Evolutionary conservation across 495 filamentous ascomycete species (phyloP).

Genomic region (Glonium stellatum): DNA sequence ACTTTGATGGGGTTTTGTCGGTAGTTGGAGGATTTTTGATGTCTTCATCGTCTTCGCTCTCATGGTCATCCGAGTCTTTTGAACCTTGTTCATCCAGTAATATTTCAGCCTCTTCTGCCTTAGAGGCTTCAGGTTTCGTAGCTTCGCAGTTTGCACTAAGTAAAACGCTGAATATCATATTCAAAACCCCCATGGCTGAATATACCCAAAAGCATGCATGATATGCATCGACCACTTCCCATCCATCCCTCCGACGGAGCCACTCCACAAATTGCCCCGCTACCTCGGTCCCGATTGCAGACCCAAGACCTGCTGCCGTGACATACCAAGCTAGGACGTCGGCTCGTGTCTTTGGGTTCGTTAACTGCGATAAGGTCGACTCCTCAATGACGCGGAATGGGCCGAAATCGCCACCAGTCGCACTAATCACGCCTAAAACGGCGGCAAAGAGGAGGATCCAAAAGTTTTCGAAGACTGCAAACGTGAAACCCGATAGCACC

Average conservation of each 20-base stretch:
- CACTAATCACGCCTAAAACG: slow-evolving; percentile 77
- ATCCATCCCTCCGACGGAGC: slow-evolving; percentile 42
- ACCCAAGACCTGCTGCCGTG: slow-evolving; percentile 55
- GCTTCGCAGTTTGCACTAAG: slow-evolving; percentile 57
- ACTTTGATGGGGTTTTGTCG: slow-evolving; percentile 39
- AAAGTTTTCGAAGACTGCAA: slow-evolving; percentile 61
- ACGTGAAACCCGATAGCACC: slow-evolving; percentile 58
- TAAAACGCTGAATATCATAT: slow-evolving; percentile 51
- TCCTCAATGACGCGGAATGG: slow-evolving; percentile 88
- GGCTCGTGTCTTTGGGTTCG: slow-evolving; percentile 45
- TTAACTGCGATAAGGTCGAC: slow-evolving; percentile 70
- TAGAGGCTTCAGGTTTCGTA: neutral
- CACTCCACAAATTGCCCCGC: slow-evolving; percentile 59
- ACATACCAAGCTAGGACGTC: slow-evolving; percentile 37
- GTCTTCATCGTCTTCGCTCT: slow-evolving; percentile 26
- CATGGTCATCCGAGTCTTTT: neutral
- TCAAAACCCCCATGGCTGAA: slow-evolving; percentile 58
- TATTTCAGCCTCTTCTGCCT: slow-evolving; percentile 14
- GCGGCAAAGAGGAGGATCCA: slow-evolving; percentile 70
- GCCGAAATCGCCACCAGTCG: slow-evolving; percentile 43
- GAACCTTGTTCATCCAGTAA: slow-evolving; percentile 16
- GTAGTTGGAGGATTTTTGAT: slow-evolving; percentile 42
- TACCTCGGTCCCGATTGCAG: slow-evolving; percentile 57
- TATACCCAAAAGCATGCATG: slow-evolving; percentile 67
- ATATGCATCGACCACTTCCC: slow-evolving; percentile 54